Percentiles rank a stretch among this genome's conserved stretches.
phyloP scores from a whole-genome alignment of 768 basidiomycete species.

The Gelatoporia subvermispora region DNA sequence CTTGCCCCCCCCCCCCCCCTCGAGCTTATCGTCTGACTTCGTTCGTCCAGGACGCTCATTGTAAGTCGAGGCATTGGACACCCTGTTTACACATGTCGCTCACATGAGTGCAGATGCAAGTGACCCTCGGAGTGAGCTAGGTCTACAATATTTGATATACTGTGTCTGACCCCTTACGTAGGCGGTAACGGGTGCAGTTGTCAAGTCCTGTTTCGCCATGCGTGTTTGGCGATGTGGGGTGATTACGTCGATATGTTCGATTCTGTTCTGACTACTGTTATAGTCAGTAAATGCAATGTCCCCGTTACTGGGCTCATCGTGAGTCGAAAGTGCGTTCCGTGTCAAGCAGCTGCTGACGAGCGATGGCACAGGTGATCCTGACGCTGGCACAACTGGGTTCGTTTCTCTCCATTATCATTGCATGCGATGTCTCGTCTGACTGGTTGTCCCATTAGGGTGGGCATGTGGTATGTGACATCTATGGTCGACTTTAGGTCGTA shows the following conservation, averaged over 20 bases:
- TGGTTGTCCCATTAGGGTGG: neutral
- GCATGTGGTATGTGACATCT: conserved; percentile 1
- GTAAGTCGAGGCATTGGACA: conserved; percentile 9
- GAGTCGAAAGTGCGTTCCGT: conserved; percentile 12
- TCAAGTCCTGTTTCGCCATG: conserved; percentile 51
- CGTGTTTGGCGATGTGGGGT: conserved; percentile 60
- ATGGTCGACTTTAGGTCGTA: too few species aligned
- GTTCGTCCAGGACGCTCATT: conserved; percentile 14
- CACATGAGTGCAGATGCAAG: conserved; percentile 19
- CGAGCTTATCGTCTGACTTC: too few species aligned
- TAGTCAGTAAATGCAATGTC: conserved; percentile 54
- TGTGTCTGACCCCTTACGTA: conserved; percentile 19
- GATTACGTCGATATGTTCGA: conserved; percentile 6
- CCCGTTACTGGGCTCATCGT: conserved; percentile 43
- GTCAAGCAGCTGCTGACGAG: too few species aligned
- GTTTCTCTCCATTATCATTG: neutral
- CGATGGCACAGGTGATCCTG: conserved; percentile 35
- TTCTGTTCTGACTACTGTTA: conserved; percentile 3
- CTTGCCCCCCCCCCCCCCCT: too few species aligned
- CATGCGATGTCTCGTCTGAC: too few species aligned
- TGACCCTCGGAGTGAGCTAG: conserved; percentile 20
- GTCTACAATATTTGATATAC: neutral
- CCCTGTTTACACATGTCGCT: neutral
- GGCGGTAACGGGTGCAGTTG: conserved; percentile 52
- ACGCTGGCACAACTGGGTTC: conserved; percentile 47